A percentile compares a stretch with the other conserved stretches of the same genome.
These are phyloP conservation scores for Fomitopsis palustris DNA, from an alignment of 1,284 basidiomycete genomes.

Conservation along the genomic window DNA sequence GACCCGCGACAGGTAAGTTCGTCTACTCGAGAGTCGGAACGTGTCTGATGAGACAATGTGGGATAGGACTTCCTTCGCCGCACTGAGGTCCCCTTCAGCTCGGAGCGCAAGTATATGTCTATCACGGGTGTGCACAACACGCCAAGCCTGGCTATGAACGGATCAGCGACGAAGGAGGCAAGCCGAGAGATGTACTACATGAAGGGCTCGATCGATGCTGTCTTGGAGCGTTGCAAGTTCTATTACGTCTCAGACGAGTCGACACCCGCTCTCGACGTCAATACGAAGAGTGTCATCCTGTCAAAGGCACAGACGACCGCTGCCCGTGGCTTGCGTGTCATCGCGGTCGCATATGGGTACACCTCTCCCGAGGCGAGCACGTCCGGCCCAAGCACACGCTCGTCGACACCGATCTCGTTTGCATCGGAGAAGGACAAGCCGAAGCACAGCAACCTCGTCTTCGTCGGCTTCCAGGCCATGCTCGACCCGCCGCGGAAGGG, in stretches of 20 bases:
- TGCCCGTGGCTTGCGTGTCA: slow-evolving; percentile 77
- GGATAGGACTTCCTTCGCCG: slow-evolving; percentile 67
- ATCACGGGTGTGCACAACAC: slow-evolving; percentile 67
- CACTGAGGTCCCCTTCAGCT: slow-evolving; percentile 86
- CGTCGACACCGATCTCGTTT: slow-evolving; percentile 28
- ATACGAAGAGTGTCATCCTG: slow-evolving; percentile 63
- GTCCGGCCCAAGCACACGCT: slow-evolving; percentile 22
- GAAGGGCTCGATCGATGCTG: slow-evolving; percentile 89
- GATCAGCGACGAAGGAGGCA: slow-evolving; percentile 33
- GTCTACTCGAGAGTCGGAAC: background rate
- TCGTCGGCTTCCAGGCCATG: slow-evolving; percentile 95
- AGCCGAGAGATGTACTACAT: slow-evolving; percentile 77
- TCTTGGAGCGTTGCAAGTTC: slow-evolving; percentile 82
- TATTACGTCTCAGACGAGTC: slow-evolving; percentile 87
- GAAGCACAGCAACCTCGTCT: slow-evolving; percentile 71
- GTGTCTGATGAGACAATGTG: slow-evolving; percentile 9
- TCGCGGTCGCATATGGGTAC: slow-evolving; percentile 89
- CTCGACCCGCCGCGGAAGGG: slow-evolving; percentile 92
- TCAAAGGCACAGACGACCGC: slow-evolving; percentile 72
- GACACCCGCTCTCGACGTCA: slow-evolving; percentile 71
- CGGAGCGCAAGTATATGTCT: slow-evolving; percentile 91
- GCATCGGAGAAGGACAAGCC: slow-evolving; percentile 31
- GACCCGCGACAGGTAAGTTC: slow-evolving; percentile 68
- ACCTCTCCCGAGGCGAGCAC: slow-evolving; percentile 46
- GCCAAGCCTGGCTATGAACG: slow-evolving; percentile 30